A percentile compares a stretch with the other conserved stretches of the same genome.
Conservation (phyloP, 1,284 basidiomycete genomes). For the Ustilago bromivora region DNA sequence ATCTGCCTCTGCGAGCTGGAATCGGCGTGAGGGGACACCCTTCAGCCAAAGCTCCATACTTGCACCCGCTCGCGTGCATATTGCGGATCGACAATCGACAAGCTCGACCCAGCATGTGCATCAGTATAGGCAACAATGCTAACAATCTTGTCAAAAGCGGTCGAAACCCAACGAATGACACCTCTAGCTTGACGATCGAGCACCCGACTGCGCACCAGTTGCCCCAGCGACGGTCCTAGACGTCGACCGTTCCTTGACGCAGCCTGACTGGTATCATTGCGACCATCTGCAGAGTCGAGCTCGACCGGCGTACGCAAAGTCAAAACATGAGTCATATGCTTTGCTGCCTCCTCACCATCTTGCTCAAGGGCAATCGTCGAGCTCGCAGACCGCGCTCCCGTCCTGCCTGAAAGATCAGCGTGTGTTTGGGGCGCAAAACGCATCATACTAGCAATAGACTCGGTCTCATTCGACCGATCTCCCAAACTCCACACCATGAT, state of each 20-base stretch:
- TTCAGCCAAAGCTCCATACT: conserved; percentile 53
- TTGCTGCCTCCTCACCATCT: conserved; percentile 20
- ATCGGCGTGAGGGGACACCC: too few relatives aligned
- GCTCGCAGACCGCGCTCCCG: conserved; percentile 14
- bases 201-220: conserved; percentile 23
- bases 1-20: background rate
- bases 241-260: background rate
- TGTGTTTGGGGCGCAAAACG: conserved; percentile 8
- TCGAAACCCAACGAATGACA: conserved; percentile 43
- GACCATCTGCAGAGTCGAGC: background rate
- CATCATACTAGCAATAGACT: conserved; percentile 41
- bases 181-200: conserved; percentile 19
- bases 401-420: background rate
- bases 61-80: conserved; percentile 42
- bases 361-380: conserved; percentile 19
- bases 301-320: conserved; percentile 29
- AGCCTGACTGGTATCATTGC: background rate
- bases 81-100: background rate
- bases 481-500: conserved; percentile 68
- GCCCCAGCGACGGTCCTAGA: conserved; percentile 19
- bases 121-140: conserved; percentile 30
- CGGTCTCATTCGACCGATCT: conserved; percentile 32
- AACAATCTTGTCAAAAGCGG: conserved; percentile 57
- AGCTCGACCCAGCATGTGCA: background rate
- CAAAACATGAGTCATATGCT: conserved; percentile 35